Evolutionary conservation across 495 filamentous ascomycete genomes (phyloP), one percentile per base, ranked within the genome.

Genomic region (Trichoderma erinaceum): DNA sequence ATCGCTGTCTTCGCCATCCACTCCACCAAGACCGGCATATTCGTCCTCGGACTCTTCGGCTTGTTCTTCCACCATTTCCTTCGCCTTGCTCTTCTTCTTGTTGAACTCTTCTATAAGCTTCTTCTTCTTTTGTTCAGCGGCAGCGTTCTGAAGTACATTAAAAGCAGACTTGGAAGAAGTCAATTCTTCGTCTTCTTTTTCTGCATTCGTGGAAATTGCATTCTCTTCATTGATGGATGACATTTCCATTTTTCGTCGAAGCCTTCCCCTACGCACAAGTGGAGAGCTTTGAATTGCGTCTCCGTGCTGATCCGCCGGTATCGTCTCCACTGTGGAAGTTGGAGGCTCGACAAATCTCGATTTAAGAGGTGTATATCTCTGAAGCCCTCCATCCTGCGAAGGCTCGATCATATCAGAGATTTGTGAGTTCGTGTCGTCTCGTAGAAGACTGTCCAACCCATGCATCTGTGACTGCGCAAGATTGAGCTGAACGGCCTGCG

Each of bases 41-140:
- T 99, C 95, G 75, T 99, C 95, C 75, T 98, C 96, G 0, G 96
- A 98, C 80, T 99, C 95, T 71, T 95, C 92, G 48, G 95, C 95
- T 72, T 95, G 92, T 70, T 98, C 95, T 69, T 98, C 85, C 21
- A 99, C 81, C 81, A 97, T 92, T 16, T 88, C 88, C 67, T 88
- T 92, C 0, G 92, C 93, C 72, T 92, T 90, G 77, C 91, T 96
- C 74, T 89, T 95, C 72, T 88, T 91, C 79, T 90, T 95, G 75
- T 96, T 85, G 71, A 91, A 96, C 10, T 80, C 78, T 25, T 84
- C 78, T 3, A 73, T 71, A 3, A 71, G 71, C 46, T 78, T 76
- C 66, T 69, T 70, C 29, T 78, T 73, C 69, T 88, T 87, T 73
- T 85, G 78, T 69, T 77, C 76, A 74, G 81, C 86, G 0, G 87